Percentiles rank a stretch among this genome's conserved stretches.
Conservation (phyloP, 1,284 basidiomycete genomes). For the Trichosporon inkin region DNA sequence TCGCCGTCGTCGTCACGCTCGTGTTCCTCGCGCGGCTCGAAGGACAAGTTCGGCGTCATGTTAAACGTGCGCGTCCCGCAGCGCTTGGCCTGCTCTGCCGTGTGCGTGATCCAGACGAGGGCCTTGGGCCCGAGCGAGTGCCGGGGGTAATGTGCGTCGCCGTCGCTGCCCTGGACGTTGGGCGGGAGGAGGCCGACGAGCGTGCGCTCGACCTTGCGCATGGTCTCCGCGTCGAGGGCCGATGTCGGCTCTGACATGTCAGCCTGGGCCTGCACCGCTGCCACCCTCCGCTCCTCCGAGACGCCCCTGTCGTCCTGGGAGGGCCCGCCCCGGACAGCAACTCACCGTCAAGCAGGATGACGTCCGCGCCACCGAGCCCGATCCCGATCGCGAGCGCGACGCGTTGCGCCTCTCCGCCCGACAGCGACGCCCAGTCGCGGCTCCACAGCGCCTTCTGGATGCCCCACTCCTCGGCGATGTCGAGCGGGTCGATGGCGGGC, state of each 20-base stretch:
- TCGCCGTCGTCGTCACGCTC: background rate
- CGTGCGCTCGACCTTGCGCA: conserved; percentile 61
- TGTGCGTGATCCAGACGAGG: conserved; percentile 81
- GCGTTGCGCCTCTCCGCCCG: conserved; percentile 77
- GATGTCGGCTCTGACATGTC: conserved; percentile 71
- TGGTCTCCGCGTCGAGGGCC: conserved; percentile 69
- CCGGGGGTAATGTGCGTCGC: conserved; percentile 12
- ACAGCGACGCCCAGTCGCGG: conserved; percentile 68
- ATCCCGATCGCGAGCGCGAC: conserved; percentile 70
- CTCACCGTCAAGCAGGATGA: conserved; percentile 77
- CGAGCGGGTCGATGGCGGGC: conserved; percentile 52
- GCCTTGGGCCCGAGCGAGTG: conserved; percentile 56
- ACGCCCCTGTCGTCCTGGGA: too few relatives aligned
- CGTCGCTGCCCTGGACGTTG: background rate
- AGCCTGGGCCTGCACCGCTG: too few relatives aligned
- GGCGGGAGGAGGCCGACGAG: conserved; percentile 56
- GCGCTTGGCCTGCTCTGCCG: conserved; percentile 67
- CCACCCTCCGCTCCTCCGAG: too few relatives aligned
- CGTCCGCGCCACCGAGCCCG: conserved; percentile 67
- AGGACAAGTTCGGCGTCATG: conserved; percentile 17
- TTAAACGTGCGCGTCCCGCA: conserved; percentile 60
- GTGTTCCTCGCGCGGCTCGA: background rate
- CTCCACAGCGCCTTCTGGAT: conserved; percentile 67
- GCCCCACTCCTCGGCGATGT: conserved; percentile 64
- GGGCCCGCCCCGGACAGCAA: too few relatives aligned